Conservation (phyloP, 2,329 filamentous ascomycete genomes). For the Curvularia verruculosa region DNA sequence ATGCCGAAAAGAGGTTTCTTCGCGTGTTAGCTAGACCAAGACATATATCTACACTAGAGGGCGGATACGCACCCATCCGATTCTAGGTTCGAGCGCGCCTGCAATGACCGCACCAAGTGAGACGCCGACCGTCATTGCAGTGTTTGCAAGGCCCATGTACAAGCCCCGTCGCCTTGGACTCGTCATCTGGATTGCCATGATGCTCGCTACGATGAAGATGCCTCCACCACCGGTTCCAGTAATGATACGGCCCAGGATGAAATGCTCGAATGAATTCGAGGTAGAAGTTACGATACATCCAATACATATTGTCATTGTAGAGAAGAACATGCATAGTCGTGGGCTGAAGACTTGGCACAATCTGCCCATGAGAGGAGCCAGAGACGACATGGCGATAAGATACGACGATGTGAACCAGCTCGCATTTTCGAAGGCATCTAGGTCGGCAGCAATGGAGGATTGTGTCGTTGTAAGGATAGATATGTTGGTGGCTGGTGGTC, state of each 20-base stretch:
- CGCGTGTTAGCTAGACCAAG: conserved; percentile 9
- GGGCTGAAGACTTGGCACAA: conserved; percentile 77
- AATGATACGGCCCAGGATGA: conserved; percentile 71
- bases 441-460: conserved; percentile 74
- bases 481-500: conserved; percentile 67
- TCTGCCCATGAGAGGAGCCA: conserved; percentile 73
- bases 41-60: background rate
- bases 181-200: conserved; percentile 77
- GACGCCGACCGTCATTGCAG: conserved; percentile 73
- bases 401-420: conserved; percentile 85
- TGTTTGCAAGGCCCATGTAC: conserved; percentile 75
- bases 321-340: conserved; percentile 66
- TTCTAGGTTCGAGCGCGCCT: conserved; percentile 65
- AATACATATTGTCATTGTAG: conserved; percentile 63
- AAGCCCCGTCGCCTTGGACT: conserved; percentile 71
- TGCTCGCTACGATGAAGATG: conserved; percentile 73
- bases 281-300: conserved; percentile 70
- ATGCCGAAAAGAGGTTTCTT: conserved; percentile 75
- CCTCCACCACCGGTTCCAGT: conserved; percentile 74
- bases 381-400: conserved; percentile 59
- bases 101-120: conserved; percentile 74
- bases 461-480: conserved; percentile 83
- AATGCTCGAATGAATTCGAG: conserved; percentile 64
- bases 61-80: conserved; percentile 69
- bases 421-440: conserved; percentile 73